Evolutionary conservation across 225 moss, liverwort and hornwort genomes (phyloP).

Genomic region (Bryoerythrophyllum caledonicum): DNA sequence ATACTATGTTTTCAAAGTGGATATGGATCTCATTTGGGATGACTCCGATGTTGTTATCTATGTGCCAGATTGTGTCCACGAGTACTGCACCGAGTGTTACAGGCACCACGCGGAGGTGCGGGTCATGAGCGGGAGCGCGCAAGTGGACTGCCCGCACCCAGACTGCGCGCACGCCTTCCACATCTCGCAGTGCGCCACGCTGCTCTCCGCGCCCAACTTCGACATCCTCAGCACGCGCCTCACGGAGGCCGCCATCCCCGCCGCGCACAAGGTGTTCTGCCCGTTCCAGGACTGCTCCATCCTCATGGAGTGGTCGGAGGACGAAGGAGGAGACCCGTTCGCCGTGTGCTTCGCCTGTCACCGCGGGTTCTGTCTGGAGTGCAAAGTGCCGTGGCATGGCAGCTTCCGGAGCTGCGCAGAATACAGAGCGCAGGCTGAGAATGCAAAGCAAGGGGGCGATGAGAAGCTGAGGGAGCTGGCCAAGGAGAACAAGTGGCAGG

Average conservation of each 20-base stretch:
- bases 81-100: constrained; percentile 35
- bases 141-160: constrained; percentile 24
- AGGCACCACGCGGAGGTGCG: constrained; percentile 26
- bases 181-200: constrained; percentile 1
- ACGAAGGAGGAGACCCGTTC: not conserved
- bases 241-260: constrained; percentile 32
- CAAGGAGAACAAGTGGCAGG: constrained; percentile 24
- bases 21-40: no score
- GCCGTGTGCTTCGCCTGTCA: constrained; percentile 34
- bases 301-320: constrained; percentile 23
- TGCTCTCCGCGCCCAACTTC: constrained; percentile 19
- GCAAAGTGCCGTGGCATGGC: constrained; percentile 34
- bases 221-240: constrained; percentile 23
- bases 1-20: not conserved
- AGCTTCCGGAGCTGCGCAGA: constrained; percentile 22
- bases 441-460: constrained; percentile 22
- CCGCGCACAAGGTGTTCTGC: constrained; percentile 26
- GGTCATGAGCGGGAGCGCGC: constrained; percentile 5
- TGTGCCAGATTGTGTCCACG: constrained; percentile 30
- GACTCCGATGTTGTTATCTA: not conserved
- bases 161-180: constrained; percentile 12
- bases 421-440: constrained; percentile 2
- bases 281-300: constrained; percentile 33
- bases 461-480: constrained; percentile 30
- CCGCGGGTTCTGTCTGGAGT: constrained; percentile 30